Evolutionary conservation across 805 yeast species (phyloP), one percentile per base, ranked within the genome.

Genomic region (Maudiozyma saulgeensis): DNA sequence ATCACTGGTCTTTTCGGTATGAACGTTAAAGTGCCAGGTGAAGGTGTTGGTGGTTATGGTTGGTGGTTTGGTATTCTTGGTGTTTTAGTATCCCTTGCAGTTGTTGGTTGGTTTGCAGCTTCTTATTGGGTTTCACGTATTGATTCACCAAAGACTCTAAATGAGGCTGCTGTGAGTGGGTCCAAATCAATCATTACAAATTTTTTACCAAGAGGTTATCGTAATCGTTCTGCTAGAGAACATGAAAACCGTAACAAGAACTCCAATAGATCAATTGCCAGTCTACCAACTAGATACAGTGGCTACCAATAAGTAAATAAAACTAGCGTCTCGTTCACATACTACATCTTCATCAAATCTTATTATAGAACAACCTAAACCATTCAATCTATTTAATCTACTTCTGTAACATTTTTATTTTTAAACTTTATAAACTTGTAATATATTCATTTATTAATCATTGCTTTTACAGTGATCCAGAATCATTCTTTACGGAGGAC

Each of bases 1-100:
- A 76, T 91, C 43, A 88, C 97, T 2, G 96, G 97, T 64, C 62
- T 90, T 54, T 91, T 91, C 68, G 97, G 97, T 60, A 91, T 91
- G 99, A 91, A 91, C 67, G 98, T 91, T 18, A 67, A 58, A 12
- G 85, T 91, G 28, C 97, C 97, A 0, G 96, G 96, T 28, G 68
- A 76, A 51, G 70, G 57, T 13, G 53, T 25, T 5, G 42, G 48
- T 6, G 69, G 68, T 42, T 66, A 75, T 39, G 77, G 71, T 2
- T 84, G 93, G 87, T 87, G 79, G 62, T 80, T 78, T 63, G 86
- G 87, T 41, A 80, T 83, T 51, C 60, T 82, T 6, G 86, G 81
- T 9, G 68, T 77, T 23, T 62, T 82, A 53, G 50, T 78, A 12
- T 53, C 68, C 4, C 48, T 77, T 42, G 75, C 73, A n/a, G 41